These are phyloP conservation scores for Mucor sp. DNA, from an alignment of 371 early-diverging fungal species.

Conservation along the genomic window DNA sequence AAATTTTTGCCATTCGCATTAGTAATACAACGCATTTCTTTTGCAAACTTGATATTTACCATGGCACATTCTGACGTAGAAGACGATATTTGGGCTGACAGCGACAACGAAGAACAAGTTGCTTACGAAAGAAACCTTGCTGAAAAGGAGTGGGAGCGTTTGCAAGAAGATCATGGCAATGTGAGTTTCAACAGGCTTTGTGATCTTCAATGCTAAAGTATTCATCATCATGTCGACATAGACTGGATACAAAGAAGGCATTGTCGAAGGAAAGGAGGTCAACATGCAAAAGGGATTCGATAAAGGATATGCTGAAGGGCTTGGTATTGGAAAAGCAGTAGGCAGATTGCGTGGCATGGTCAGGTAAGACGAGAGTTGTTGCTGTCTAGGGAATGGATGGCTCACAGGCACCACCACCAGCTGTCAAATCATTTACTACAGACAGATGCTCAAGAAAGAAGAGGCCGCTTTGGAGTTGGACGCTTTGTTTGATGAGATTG, in stretches of 20 bases:
- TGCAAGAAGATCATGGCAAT: constrained; percentile 62
- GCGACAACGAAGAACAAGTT: constrained; percentile 30
- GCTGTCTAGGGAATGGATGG: neutral
- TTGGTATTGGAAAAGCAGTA: constrained; percentile 43
- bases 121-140: constrained; percentile 53
- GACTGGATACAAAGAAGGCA: constrained; percentile 70
- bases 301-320: constrained; percentile 56
- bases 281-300: constrained; percentile 69
- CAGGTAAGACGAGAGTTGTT: constrained; percentile 31
- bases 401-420: constrained; percentile 15
- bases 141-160: constrained; percentile 54
- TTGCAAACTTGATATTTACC: neutral
- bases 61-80: constrained; percentile 22
- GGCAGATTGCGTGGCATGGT: constrained; percentile 56
- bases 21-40: neutral
- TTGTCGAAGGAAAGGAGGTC: constrained; percentile 63
- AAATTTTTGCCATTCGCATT: neutral
- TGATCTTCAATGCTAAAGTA: neutral
- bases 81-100: constrained; percentile 54
- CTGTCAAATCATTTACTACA: constrained; percentile 33
- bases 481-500: constrained; percentile 32
- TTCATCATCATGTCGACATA: constrained; percentile 9
- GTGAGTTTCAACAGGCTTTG: constrained; percentile 25
- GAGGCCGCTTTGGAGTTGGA: constrained; percentile 21
- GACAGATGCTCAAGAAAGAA: constrained; percentile 28